Evolutionary conservation across 2,329 filamentous ascomycete genomes (phyloP), one percentile per base, ranked within the genome.

Genomic region (Pezicula neosporulosa): DNA sequence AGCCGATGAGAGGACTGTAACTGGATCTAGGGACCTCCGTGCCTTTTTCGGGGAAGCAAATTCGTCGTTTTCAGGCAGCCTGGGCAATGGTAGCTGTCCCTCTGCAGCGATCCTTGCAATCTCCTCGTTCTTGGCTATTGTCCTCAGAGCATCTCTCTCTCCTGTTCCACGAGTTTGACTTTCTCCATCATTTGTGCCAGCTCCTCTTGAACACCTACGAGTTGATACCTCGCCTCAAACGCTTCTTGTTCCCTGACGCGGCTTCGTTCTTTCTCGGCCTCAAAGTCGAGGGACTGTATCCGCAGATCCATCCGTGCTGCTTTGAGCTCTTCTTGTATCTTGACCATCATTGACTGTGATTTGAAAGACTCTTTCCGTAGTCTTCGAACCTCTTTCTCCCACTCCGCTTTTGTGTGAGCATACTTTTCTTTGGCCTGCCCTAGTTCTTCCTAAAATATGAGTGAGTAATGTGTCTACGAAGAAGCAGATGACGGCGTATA

Each of bases 291-390:
- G 56, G 88, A 81, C 21, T 75, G 70, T 7, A 77, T 71, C 57
- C 81, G 82, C 47, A 77, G 69, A 24, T 70, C 70, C 42, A 59
- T 59, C 10, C 83, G 78, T 47, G 80, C 72, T 0, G 80, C 72
- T 65, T 89, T 89, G 56, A 89, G 76, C 61, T 90, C 86, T 60
- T 89, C 86, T 64, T 89, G 85, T n/a, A 86, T 66, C 64, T 88
- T 88, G 60, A 89, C 80, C 30, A 85, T 77, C 10, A 73, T 69
- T 3, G 85, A 88, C 59, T 88, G 85, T n/a, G 81, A 79, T 64
- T 89, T 89, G 76, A 89, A 89, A 2, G 83, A 83, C 60, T 90
- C 87, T 60, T 90, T 90, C 46, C 85, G 76, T 9, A 81, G 78
- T 50, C 82, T 77, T 49, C 86, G 79, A 41, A 89, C 83, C 66